Evolutionary conservation across 23 red algal species (phyloP).

Genomic region (Gracilaria gracilis): DNA sequence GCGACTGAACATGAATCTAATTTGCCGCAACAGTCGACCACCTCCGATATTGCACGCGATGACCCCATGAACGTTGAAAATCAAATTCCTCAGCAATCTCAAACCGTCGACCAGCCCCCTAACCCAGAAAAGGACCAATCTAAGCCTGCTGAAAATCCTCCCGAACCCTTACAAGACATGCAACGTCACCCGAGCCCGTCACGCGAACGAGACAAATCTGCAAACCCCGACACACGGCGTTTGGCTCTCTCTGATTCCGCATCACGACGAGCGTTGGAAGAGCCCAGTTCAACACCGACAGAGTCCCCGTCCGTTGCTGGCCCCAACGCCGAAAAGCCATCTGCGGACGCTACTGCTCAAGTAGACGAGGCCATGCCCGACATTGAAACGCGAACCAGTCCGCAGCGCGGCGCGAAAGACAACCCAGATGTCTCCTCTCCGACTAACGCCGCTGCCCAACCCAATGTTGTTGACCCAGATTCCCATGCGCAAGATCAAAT

Average conservation of each 20-base stretch:
- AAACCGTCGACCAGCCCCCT: background rate
- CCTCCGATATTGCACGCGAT: background rate
- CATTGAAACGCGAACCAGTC: background rate
- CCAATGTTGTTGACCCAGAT: background rate
- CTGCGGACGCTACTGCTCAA: background rate
- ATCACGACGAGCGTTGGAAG: background rate
- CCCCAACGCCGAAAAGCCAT: background rate
- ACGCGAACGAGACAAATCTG: background rate
- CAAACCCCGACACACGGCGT: background rate
- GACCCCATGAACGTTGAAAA: background rate
- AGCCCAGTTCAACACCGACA: background rate
- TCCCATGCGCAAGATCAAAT: background rate
- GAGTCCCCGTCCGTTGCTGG: background rate
- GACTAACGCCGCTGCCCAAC: background rate
- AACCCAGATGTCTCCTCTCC: background rate
- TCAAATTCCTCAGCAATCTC: background rate
- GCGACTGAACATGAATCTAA: background rate
- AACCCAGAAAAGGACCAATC: background rate
- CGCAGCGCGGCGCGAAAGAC: background rate
- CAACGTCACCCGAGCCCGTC: background rate
- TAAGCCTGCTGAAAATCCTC: background rate
- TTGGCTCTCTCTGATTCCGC: slow-evolving; percentile 5
- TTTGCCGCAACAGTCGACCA: background rate
- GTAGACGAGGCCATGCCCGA: slow-evolving; percentile 5
- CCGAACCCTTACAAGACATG: background rate